These are phyloP conservation scores for Calocera cornea DNA, from an alignment of 768 basidiomycete genomes.

Conservation along the genomic window DNA sequence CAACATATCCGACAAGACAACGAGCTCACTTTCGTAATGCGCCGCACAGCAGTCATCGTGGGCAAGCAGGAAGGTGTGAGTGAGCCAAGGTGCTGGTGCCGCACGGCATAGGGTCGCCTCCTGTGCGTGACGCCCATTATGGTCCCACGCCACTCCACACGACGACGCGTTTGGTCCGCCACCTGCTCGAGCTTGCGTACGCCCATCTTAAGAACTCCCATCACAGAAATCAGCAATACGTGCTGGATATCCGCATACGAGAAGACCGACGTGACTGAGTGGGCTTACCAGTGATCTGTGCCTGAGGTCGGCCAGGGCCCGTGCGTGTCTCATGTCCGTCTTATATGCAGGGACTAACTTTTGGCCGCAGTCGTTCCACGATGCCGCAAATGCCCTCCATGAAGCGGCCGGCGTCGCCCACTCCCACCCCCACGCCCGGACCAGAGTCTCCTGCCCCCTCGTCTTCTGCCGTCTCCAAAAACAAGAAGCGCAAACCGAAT, in stretches of 20 bases:
- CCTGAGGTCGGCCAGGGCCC: not conserved
- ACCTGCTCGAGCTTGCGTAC: not conserved
- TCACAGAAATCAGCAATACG: not conserved
- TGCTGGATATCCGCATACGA: not conserved
- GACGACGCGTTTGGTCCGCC: not conserved
- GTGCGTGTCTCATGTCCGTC: not conserved
- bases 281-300: not conserved
- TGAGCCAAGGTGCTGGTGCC: too few species aligned
- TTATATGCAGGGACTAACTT: not conserved
- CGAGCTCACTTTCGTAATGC: conserved; percentile 54
- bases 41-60: conserved; percentile 30
- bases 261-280: too few species aligned
- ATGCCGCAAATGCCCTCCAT: conserved; percentile 1
- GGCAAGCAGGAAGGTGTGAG: not conserved
- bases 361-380: not conserved
- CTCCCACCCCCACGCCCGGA: conserved; percentile 16
- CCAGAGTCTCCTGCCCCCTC: conserved; percentile 28
- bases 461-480: conserved; percentile 17
- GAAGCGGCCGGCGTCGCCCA: conserved; percentile 15
- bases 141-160: not conserved
- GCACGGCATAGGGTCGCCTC: too few species aligned
- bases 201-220: not conserved
- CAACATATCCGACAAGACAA: conserved; percentile 1
- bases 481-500: conserved; percentile 43
- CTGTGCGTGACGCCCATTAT: not conserved